A percentile compares a stretch with the other conserved stretches of the same genome.
These are phyloP conservation scores for Chloromonas sp. DNA, from an alignment of 163 green algal species.

Conservation along the genomic window DNA sequence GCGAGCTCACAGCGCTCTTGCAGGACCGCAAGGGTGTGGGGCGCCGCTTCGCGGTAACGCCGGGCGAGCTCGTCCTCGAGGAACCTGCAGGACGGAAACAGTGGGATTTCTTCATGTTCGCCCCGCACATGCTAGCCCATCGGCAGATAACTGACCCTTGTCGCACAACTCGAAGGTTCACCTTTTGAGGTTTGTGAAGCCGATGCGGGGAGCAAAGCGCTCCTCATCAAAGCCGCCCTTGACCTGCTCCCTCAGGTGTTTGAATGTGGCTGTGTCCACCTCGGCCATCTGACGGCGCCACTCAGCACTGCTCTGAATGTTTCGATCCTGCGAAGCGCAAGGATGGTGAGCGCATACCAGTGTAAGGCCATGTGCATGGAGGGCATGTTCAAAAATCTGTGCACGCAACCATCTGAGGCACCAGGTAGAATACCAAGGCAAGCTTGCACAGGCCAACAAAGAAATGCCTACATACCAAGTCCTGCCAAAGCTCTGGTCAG, in stretches of 20 bases:
- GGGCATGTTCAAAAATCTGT: too few species aligned
- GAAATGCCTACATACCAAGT: too few species aligned
- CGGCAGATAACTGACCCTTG: too few species aligned
- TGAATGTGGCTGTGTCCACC: constrained; percentile 62
- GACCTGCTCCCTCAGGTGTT: constrained; percentile 65
- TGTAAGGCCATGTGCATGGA: too few species aligned
- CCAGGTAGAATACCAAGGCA: too few species aligned
- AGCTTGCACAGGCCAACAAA: too few species aligned
- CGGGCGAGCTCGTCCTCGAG: constrained; percentile 77
- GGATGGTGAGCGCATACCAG: background rate
- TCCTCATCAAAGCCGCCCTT: constrained; percentile 89
- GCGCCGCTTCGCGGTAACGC: constrained; percentile 80
- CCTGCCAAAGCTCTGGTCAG: too few species aligned
- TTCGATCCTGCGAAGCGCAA: constrained; percentile 54
- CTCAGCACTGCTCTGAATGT: constrained; percentile 54
- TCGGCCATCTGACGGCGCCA: constrained; percentile 73
- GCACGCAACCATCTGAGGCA: too few species aligned
- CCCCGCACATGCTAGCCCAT: too few species aligned
- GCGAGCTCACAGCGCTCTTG: constrained; percentile 69
- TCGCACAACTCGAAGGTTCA: constrained; percentile 23
- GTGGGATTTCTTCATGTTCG: too few species aligned
- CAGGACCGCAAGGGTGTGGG: constrained; percentile 76
- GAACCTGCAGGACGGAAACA: constrained; percentile 43
- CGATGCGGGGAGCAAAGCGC: constrained; percentile 70
- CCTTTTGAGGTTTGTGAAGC: constrained; percentile 83